Evolutionary conservation across 2,329 filamentous ascomycete genomes (phyloP).

Genomic region (Neophaeococcomyces mojaviensis): DNA sequence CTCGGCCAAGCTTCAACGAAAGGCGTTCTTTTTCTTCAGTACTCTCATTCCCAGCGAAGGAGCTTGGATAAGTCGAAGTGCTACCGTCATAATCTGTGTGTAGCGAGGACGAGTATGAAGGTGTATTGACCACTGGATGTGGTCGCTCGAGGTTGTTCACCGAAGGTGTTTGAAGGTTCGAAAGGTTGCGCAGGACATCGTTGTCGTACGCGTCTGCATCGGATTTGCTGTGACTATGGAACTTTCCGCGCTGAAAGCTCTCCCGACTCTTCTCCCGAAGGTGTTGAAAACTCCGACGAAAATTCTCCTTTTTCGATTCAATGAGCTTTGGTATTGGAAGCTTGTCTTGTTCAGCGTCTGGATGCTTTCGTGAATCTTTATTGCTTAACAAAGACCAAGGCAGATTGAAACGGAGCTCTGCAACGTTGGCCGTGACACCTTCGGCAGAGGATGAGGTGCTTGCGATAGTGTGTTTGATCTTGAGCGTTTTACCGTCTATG

Average conservation of each 20-base stretch:
- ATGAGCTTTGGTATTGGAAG: constrained; percentile 9
- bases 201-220: background rate
- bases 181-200: background rate
- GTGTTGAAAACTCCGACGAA: constrained; percentile 19
- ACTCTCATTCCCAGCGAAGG: background rate
- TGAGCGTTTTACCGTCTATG: constrained; percentile 63
- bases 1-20: constrained; percentile 69
- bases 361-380: constrained; percentile 12
- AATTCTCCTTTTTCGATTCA: constrained; percentile 16
- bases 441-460: constrained; percentile 24
- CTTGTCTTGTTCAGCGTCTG: constrained; percentile 11
- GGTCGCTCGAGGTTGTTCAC: constrained; percentile 1
- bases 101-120: background rate
- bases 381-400: constrained; percentile 28
- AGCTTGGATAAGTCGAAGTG: background rate
- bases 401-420: constrained; percentile 85
- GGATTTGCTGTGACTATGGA: too few relatives aligned
- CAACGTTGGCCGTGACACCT: constrained; percentile 45
- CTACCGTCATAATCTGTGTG: background rate
- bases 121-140: background rate
- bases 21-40: constrained; percentile 34
- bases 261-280: constrained; percentile 17
- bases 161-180: constrained; percentile 3
- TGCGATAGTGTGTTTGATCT: constrained; percentile 63
- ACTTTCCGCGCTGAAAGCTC: constrained; percentile 2